Percentiles rank a stretch among this genome's conserved stretches.
phyloP scores from a whole-genome alignment of 2,329 filamentous ascomycete genomes.

The Aureobasidium vineae region DNA sequence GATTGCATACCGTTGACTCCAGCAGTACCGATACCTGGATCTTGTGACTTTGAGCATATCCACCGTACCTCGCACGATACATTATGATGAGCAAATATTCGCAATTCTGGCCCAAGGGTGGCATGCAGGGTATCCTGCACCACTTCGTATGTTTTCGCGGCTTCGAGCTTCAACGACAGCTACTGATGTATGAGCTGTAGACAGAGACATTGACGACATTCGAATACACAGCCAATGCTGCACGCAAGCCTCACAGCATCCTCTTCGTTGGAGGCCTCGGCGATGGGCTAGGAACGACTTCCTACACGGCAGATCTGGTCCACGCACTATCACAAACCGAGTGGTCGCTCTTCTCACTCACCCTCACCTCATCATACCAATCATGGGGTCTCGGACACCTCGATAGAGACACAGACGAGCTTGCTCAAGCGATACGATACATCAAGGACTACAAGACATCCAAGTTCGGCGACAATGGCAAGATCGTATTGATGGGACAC shows the following conservation, averaged over 20 bases:
- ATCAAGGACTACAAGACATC: slow-evolving; percentile 39
- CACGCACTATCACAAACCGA: slow-evolving; percentile 31
- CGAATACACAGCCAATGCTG: slow-evolving; percentile 39
- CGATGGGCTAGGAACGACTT: slow-evolving; percentile 33
- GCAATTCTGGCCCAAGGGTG: slow-evolving; percentile 36
- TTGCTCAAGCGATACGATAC: slow-evolving; percentile 35
- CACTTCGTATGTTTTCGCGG: slow-evolving; percentile 32
- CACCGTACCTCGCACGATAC: neutral
- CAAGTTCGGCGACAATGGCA: slow-evolving; percentile 28
- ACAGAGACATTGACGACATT: slow-evolving; percentile 44
- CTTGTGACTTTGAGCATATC: neutral
- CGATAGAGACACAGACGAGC: slow-evolving; percentile 42
- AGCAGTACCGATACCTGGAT: neutral
- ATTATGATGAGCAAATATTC: slow-evolving; percentile 29
- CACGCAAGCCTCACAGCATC: slow-evolving; percentile 34
- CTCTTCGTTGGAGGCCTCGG: slow-evolving; percentile 35
- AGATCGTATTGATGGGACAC: slow-evolving; percentile 33
- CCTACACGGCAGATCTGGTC: slow-evolving; percentile 32
- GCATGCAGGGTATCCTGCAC: slow-evolving; percentile 33
- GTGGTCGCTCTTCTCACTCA: slow-evolving; percentile 33
- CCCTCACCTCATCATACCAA: slow-evolving; percentile 34
- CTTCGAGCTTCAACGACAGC: neutral
- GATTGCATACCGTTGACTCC: neutral
- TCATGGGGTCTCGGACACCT: slow-evolving; percentile 43
- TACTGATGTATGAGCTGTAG: slow-evolving; percentile 31